A percentile compares a stretch with the other conserved stretches of the same genome.
phyloP scores from a whole-genome alignment of 805 yeast species.

The Teunomyces kruisii region DNA sequence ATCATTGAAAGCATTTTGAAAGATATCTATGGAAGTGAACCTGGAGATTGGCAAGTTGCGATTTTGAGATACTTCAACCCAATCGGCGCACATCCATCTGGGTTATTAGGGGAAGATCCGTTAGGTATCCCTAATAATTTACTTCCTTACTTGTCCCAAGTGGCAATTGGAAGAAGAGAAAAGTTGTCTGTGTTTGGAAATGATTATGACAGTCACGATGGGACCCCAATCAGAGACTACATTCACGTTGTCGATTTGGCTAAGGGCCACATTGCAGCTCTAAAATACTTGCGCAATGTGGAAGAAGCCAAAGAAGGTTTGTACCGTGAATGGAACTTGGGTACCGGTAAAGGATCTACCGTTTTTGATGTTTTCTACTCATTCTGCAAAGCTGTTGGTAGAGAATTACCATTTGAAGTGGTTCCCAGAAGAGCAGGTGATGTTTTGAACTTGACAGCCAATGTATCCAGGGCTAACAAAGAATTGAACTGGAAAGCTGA shows the following conservation, averaged over 20 bases:
- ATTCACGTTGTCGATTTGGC: slow-evolving; percentile 81
- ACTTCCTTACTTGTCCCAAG: slow-evolving; percentile 74
- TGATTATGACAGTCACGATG: slow-evolving; percentile 71
- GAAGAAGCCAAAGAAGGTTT: slow-evolving; percentile 40
- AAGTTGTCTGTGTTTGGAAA: slow-evolving; percentile 68
- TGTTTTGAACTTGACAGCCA: slow-evolving; percentile 72
- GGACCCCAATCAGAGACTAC: slow-evolving; percentile 81
- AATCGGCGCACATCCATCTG: slow-evolving; percentile 83
- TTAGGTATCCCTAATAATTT: slow-evolving; percentile 74
- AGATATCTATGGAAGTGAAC: slow-evolving; percentile 50
- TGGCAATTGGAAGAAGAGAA: slow-evolving; percentile 69
- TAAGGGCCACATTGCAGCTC: slow-evolving; percentile 71
- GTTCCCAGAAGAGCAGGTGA: slow-evolving; percentile 73
- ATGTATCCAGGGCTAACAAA: slow-evolving; percentile 60
- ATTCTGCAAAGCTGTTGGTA: slow-evolving; percentile 64
- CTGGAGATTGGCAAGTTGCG: slow-evolving; percentile 50
- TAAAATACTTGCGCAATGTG: slow-evolving; percentile 48
- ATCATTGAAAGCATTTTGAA: slow-evolving; percentile 61
- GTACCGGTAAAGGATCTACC: slow-evolving; percentile 78
- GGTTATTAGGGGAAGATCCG: slow-evolving; percentile 79
- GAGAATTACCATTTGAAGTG: slow-evolving; percentile 62
- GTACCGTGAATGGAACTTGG: slow-evolving; percentile 79
- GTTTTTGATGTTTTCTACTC: slow-evolving; percentile 70
- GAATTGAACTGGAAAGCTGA: slow-evolving; percentile 69
- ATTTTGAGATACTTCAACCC: slow-evolving; percentile 79